Evolutionary conservation across 768 basidiomycete genomes (phyloP).

Genomic region (Porphyrellus cyaneotinctus): DNA sequence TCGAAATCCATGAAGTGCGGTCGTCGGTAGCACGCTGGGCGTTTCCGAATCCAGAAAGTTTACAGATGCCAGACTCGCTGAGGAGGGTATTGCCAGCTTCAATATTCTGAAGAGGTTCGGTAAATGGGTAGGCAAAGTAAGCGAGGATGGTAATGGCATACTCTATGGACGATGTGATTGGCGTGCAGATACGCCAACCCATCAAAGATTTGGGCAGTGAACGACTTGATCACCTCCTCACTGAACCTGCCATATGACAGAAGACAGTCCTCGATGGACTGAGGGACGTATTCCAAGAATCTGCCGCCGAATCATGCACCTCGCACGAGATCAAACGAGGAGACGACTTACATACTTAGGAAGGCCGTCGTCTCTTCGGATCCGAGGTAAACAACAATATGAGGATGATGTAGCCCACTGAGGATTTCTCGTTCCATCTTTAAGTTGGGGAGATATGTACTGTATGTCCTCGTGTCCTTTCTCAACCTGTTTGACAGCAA

Average conservation of each 20-base stretch:
- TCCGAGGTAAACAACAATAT: constrained; percentile 93
- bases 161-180: constrained; percentile 84
- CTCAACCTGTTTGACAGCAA: too few relatives aligned
- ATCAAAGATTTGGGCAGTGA: constrained; percentile 81
- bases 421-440: constrained; percentile 90
- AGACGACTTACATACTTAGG: constrained; percentile 73
- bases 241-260: constrained; percentile 86
- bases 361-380: constrained; percentile 80
- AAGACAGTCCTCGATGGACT: constrained; percentile 76
- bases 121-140: background rate
- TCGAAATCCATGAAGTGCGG: constrained; percentile 72
- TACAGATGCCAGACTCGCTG: constrained; percentile 81
- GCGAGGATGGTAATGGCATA: constrained; percentile 32
- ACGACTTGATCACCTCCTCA: constrained; percentile 83
- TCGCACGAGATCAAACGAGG: background rate
- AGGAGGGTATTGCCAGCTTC: constrained; percentile 96
- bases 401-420: constrained; percentile 89
- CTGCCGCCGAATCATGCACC: constrained; percentile 35
- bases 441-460: constrained; percentile 56
- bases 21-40: constrained; percentile 85
- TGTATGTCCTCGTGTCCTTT: too few relatives aligned
- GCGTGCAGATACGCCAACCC: constrained; percentile 90
- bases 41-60: constrained; percentile 96
- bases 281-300: constrained; percentile 96
- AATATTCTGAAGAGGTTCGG: constrained; percentile 55